Conservation (phyloP, 2,329 filamentous ascomycete species). For the Fusarium sp. region DNA sequence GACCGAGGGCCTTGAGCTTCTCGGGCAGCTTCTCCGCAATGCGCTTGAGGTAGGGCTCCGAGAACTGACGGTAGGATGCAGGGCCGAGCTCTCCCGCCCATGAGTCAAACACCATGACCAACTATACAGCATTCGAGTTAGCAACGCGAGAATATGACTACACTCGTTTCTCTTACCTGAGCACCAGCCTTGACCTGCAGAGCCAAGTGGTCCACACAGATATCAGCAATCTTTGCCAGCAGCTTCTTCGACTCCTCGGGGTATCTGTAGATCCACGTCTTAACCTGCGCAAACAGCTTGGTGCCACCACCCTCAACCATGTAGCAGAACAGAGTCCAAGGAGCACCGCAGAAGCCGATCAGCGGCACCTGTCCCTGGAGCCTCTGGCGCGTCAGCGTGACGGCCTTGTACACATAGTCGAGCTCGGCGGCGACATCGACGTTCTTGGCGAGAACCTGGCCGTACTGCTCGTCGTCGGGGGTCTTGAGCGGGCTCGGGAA, state of each 20-base stretch:
- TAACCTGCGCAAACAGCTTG: slow-evolving; percentile 93
- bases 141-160: too few species aligned
- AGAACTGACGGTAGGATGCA: slow-evolving; percentile 83
- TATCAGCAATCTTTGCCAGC: slow-evolving; percentile 89
- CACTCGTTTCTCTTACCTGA: slow-evolving; percentile 74
- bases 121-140: slow-evolving; percentile 55
- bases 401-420: slow-evolving; percentile 95
- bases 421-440: slow-evolving; percentile 89
- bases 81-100: slow-evolving; percentile 97
- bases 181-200: slow-evolving; percentile 93
- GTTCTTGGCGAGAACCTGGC: slow-evolving; percentile 76
- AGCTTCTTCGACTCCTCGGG: slow-evolving; percentile 82
- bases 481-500: slow-evolving; percentile 87
- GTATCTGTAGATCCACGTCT: slow-evolving; percentile 97
- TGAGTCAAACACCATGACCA: slow-evolving; percentile 97
- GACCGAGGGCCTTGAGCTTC: slow-evolving; percentile 77
- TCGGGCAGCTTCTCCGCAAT: slow-evolving; percentile 85
- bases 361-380: slow-evolving; percentile 88
- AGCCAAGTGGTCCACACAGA: slow-evolving; percentile 95
- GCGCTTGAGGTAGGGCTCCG: slow-evolving; percentile 85
- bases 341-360: slow-evolving; percentile 96
- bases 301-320: slow-evolving; percentile 98
- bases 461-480: slow-evolving; percentile 87
- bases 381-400: slow-evolving; percentile 90
- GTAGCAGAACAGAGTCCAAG: slow-evolving; percentile 97